These are phyloP conservation scores for Seiridium unicorne DNA, from an alignment of 2,329 filamentous ascomycete genomes.

Conservation along the genomic window DNA sequence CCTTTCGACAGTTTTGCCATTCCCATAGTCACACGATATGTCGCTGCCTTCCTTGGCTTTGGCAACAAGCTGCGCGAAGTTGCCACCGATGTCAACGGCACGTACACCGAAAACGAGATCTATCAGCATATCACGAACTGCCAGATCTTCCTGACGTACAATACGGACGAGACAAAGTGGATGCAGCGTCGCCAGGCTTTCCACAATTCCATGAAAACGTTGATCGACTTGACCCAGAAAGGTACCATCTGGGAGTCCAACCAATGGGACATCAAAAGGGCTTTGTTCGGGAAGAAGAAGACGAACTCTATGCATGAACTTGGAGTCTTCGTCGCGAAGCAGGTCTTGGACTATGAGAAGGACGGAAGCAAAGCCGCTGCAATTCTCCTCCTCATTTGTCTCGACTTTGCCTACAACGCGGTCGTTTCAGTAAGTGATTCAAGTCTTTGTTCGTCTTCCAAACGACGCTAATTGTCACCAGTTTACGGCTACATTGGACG, in stretches of 20 bases:
- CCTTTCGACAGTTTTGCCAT: slow-evolving; percentile 18
- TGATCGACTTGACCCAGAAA: slow-evolving; percentile 7
- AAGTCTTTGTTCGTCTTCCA: neutral
- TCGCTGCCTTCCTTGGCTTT: slow-evolving; percentile 25
- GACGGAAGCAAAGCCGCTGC: slow-evolving; percentile 3
- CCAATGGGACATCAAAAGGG: neutral
- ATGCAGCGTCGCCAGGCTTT: slow-evolving; percentile 14
- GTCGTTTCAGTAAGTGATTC: slow-evolving; percentile 1
- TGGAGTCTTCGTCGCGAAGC: slow-evolving; percentile 8
- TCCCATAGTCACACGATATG: slow-evolving; percentile 26
- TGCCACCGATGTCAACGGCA: slow-evolving; percentile 11
- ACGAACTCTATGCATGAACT: slow-evolving; percentile 7
- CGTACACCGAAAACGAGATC: slow-evolving; percentile 17
- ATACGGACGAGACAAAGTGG: slow-evolving; percentile 21
- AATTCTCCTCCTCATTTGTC: slow-evolving; percentile 4
- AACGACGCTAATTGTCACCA: neutral
- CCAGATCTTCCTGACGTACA: slow-evolving; percentile 21
- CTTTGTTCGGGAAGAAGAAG: slow-evolving; percentile 1
- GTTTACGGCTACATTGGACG: slow-evolving; percentile 6
- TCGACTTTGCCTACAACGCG: slow-evolving; percentile 8
- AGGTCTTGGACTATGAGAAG: slow-evolving; percentile 5
- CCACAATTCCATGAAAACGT: neutral
- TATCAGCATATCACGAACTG: slow-evolving; percentile 24
- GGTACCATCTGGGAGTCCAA: slow-evolving; percentile 6
- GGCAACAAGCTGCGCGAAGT: slow-evolving; percentile 13